These are phyloP conservation scores for Phytomonas francai DNA, from an alignment of 208 protist genomes.

Conservation along the genomic window DNA sequence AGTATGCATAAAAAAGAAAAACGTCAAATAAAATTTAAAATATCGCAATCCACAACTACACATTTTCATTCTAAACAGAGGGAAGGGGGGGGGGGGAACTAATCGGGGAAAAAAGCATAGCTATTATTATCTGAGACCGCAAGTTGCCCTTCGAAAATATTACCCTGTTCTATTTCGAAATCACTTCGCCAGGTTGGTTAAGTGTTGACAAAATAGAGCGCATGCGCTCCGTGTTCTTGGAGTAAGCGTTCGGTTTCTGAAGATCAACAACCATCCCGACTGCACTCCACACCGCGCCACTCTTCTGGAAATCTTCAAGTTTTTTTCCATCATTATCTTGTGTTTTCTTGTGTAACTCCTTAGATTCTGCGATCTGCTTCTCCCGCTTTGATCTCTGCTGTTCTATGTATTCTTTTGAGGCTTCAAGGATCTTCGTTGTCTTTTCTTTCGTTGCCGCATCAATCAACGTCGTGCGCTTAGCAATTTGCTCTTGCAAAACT, in stretches of 20 bases:
- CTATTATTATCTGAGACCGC: background rate
- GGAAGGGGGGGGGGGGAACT: background rate
- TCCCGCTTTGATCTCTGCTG: slow-evolving; percentile 46
- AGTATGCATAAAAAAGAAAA: slow-evolving; percentile 11
- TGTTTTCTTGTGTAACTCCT: slow-evolving; percentile 40
- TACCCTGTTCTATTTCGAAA: background rate
- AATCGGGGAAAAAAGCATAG: slow-evolving; percentile 6
- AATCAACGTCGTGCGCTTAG: slow-evolving; percentile 39
- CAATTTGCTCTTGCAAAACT: slow-evolving; percentile 54
- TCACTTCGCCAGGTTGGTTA: slow-evolving; percentile 2
- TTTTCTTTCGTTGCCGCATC: slow-evolving; percentile 61
- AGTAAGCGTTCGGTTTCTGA: slow-evolving; percentile 68
- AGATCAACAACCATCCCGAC: slow-evolving; percentile 72
- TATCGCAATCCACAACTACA: background rate
- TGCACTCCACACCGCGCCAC: slow-evolving; percentile 53
- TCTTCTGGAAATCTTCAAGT: slow-evolving; percentile 47
- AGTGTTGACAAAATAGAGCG: slow-evolving; percentile 48
- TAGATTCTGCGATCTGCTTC: slow-evolving; percentile 36
- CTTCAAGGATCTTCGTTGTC: slow-evolving; percentile 36
- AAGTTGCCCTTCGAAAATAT: background rate
- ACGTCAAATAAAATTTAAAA: background rate
- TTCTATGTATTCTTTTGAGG: slow-evolving; percentile 66
- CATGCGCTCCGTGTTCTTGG: slow-evolving; percentile 81
- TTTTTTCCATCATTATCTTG: slow-evolving; percentile 43
- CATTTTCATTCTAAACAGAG: background rate